phyloP scores from a whole-genome alignment of 805 yeast genomes.

The Suhomyces vadensis region DNA sequence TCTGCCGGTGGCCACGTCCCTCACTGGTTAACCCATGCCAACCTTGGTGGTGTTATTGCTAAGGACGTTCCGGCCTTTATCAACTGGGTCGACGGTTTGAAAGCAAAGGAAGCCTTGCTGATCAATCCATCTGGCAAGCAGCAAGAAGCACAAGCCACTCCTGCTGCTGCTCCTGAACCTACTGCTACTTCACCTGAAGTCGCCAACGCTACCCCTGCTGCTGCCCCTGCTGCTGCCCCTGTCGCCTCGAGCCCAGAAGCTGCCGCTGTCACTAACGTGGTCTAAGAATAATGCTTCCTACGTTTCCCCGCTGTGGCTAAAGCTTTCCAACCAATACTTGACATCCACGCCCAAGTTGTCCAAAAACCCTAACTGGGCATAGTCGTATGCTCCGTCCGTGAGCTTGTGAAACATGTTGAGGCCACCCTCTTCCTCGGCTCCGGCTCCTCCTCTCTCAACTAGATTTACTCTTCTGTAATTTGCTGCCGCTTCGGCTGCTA shows the following conservation, averaged over 20 bases:
- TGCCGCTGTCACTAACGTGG: no score
- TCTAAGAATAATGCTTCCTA: conserved; percentile 6
- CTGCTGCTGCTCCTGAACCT: not conserved
- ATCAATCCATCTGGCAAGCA: not conserved
- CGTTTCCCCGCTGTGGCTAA: conserved; percentile 21
- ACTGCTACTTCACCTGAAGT: not conserved
- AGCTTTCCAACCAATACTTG: conserved; percentile 39
- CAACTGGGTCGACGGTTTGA: conserved; percentile 24
- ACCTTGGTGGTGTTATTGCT: conserved; percentile 35
- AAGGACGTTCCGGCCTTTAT: conserved; percentile 44
- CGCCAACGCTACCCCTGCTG: not conserved
- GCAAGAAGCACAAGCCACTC: not conserved
- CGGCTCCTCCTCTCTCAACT: not conserved
- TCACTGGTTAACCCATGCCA: conserved; percentile 31
- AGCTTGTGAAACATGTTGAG: conserved; percentile 13
- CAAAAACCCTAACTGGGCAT: conserved; percentile 36
- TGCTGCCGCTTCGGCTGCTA: conserved; percentile 1
- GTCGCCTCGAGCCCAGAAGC: no score
- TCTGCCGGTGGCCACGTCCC: conserved; percentile 43
- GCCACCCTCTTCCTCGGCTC: no score
- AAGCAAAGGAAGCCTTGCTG: conserved; percentile 5
- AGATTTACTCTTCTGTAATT: conserved; percentile 8
- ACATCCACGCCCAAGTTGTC: conserved; percentile 46
- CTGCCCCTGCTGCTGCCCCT: not conserved
- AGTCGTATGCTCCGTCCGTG: conserved; percentile 29